Base-by-base conservation (phyloP, 768 basidiomycete species). In the Saitozyma podzolica region DNA sequence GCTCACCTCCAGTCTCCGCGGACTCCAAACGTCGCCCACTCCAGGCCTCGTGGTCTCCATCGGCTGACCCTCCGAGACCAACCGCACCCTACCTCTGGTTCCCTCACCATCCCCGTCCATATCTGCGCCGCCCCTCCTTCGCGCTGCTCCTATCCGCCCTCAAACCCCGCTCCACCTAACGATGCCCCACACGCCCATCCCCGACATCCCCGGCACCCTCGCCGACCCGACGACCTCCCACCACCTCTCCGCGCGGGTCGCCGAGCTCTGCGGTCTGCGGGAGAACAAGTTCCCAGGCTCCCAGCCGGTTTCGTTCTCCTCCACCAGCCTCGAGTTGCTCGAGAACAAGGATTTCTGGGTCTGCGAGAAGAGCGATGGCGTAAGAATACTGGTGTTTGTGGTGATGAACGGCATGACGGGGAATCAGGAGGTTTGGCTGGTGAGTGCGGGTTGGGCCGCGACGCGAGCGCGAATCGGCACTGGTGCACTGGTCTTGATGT, bases 291-390 rank as follows among this genome's bases (percentile, higher is more conserved):
- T 98, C 80, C 95, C 95, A 16, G 95, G 96, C 20, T 90, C 90
- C 73, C 96, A 98, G 75, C 95, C 95, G 17, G 87, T 99, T 73
- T 94, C 92, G 78, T 98, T 99, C 80, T 83, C 85, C 6, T 73
- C 80, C 10, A 82, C 79, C 54, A 89, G 92, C 74, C 77, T 98
- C 43, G 83, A 83, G 10, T 86, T 88, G 75, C 83, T 98, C 48
- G 91, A 95, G 80, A 81, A 80, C 16, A 85, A 89, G 82, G 92
- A 98, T 76, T 99, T 90, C 80, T 99, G 95, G 95, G 96, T 99
- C 49, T 96, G 93, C 81, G 96, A 99, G 82, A 98, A 98, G 82
- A 95, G 92, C 11, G 96, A 98, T 75, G 96, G 96, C 11, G 78
- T 99, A 56, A 87, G 96, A 42, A 90, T 98, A 47, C 83, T 99